Conservation (phyloP, 2,329 filamentous ascomycete species). For the Xylaria sp. region DNA sequence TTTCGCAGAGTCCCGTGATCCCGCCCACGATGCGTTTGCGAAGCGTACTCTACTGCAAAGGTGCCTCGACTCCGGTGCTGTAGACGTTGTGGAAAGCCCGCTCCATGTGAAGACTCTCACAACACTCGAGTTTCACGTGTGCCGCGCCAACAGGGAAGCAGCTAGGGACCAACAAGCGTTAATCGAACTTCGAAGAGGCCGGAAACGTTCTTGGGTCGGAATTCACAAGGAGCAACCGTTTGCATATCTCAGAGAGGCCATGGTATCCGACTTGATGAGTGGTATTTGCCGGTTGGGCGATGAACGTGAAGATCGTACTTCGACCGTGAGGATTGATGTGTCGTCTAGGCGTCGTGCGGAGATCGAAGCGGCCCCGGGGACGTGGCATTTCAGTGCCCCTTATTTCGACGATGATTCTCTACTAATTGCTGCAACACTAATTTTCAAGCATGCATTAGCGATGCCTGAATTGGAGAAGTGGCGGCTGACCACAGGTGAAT, state of each 20-base stretch:
- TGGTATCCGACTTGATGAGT: constrained; percentile 88
- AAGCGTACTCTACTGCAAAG: constrained; percentile 52
- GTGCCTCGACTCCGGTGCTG: constrained; percentile 79
- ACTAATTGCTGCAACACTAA: constrained; percentile 74
- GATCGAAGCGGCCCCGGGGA: constrained; percentile 65
- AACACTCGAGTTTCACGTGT: constrained; percentile 75
- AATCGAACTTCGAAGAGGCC: constrained; percentile 64
- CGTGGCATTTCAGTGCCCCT: constrained; percentile 87
- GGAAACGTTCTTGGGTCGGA: constrained; percentile 89
- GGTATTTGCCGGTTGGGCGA: constrained; percentile 71
- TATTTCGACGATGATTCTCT: constrained; percentile 87
- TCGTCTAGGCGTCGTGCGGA: constrained; percentile 57
- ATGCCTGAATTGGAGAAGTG: constrained; percentile 78
- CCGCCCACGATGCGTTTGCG: constrained; percentile 33
- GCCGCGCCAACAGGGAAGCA: constrained; percentile 73
- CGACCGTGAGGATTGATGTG: constrained; percentile 63
- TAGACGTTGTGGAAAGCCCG: constrained; percentile 79
- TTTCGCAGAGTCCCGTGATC: constrained; percentile 22
- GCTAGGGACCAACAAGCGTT: constrained; percentile 67
- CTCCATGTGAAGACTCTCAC: constrained; percentile 68
- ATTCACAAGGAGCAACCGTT: constrained; percentile 80
- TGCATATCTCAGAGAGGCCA: constrained; percentile 82
- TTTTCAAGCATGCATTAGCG: constrained; percentile 81
- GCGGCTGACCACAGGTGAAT: constrained; percentile 69
- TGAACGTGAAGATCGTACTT: constrained; percentile 57